phyloP scores from a whole-genome alignment of 2,329 filamentous ascomycete genomes.

The Scedosporium dehoogii region DNA sequence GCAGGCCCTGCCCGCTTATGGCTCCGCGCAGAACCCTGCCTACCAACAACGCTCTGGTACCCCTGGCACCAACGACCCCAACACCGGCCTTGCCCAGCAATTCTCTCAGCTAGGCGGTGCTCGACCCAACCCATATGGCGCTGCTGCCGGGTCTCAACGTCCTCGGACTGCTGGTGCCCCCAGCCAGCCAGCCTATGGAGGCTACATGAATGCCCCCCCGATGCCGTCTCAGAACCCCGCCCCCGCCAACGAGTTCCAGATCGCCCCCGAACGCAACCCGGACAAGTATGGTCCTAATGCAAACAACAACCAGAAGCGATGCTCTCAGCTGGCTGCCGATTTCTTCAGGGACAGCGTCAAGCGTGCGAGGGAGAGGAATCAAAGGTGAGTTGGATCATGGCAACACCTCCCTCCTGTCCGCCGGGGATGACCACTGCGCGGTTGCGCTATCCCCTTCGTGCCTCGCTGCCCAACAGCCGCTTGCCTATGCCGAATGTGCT shows the following conservation, averaged over 20 bases:
- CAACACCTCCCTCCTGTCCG: background rate
- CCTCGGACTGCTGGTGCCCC: constrained; percentile 73
- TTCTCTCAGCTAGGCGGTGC: constrained; percentile 75
- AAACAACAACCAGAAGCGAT: constrained; percentile 63
- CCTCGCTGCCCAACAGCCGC: background rate
- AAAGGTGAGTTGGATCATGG: constrained; percentile 49
- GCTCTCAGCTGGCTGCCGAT: constrained; percentile 63
- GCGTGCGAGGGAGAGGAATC: constrained; percentile 86
- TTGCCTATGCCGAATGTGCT: background rate
- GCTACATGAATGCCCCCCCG: constrained; percentile 56
- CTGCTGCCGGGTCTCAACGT: constrained; percentile 58
- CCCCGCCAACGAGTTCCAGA: constrained; percentile 63
- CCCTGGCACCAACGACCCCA: constrained; percentile 65
- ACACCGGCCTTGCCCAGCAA: constrained; percentile 86
- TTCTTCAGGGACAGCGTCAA: constrained; percentile 99
- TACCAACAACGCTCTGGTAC: constrained; percentile 46
- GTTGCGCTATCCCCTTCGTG: background rate
- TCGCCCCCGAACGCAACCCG: constrained; percentile 76
- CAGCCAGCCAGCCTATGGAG: constrained; percentile 52
- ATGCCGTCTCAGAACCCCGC: constrained; percentile 46
- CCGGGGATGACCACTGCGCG: no score
- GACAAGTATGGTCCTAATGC: constrained; percentile 60
- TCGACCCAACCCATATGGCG: constrained; percentile 60
- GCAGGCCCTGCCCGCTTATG: constrained; percentile 29
- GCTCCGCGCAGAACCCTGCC: constrained; percentile 38